These are phyloP conservation scores for Chrysanthemum lavandulifolium DNA, from an alignment of 129 eudicot genomes.

Conservation along the genomic window DNA sequence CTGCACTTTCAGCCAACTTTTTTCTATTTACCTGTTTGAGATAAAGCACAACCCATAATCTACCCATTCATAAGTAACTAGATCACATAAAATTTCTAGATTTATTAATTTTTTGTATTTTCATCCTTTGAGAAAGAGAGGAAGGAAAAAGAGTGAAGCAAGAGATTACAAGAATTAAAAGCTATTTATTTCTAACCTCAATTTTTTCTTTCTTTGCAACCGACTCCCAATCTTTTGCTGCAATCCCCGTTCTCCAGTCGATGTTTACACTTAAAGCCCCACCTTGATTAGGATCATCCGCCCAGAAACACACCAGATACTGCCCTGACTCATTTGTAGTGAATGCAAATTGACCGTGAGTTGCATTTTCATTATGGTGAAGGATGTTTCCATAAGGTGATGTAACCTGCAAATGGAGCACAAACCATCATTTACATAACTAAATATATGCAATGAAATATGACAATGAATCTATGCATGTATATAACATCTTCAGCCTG, in stretches of 20 bases:
- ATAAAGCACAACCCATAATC: no score
- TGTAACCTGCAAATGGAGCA: slow-evolving; percentile 56
- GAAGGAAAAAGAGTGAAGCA: neutral
- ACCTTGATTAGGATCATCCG: slow-evolving; percentile 54
- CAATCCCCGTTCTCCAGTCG: slow-evolving; percentile 94
- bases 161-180: neutral
- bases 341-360: slow-evolving; percentile 92
- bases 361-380: slow-evolving; percentile 65
- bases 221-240: slow-evolving; percentile 95
- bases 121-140: neutral
- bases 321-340: slow-evolving; percentile 81
- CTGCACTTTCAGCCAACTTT: no score
- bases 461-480: neutral
- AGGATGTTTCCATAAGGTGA: slow-evolving; percentile 87
- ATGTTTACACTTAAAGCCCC: slow-evolving; percentile 74
- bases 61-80: no score
- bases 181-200: slow-evolving; percentile 51
- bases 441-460: neutral
- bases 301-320: slow-evolving; percentile 84
- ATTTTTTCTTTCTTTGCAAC: slow-evolving; percentile 89
- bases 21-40: no score
- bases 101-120: neutral
- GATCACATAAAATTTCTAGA: neutral
- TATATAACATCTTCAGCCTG: neutral
- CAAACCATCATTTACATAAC: neutral